Conservation (phyloP, 2,329 filamentous ascomycete genomes). For the Cercospora nicotianae region DNA sequence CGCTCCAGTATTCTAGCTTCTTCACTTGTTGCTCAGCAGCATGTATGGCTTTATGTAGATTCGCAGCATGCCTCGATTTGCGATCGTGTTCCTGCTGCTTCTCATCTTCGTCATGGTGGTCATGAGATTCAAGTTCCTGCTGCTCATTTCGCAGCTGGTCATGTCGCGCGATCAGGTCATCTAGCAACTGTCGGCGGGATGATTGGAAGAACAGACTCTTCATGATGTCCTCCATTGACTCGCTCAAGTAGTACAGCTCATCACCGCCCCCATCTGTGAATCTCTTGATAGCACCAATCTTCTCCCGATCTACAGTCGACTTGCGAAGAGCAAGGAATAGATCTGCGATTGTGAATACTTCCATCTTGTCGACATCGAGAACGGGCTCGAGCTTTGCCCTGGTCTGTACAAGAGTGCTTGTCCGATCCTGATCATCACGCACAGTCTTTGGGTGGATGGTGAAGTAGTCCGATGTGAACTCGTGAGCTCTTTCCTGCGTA, state of each 20-base stretch:
- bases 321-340: conserved; percentile 68
- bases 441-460: conserved; percentile 56
- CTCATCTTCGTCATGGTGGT: conserved; percentile 44
- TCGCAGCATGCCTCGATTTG: conserved; percentile 55
- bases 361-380: conserved; percentile 50
- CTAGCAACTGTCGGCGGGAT: conserved; percentile 74
- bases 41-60: conserved; percentile 71
- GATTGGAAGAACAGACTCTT: conserved; percentile 83
- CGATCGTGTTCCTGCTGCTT: conserved; percentile 45
- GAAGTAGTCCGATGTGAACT: conserved; percentile 77
- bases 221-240: conserved; percentile 83
- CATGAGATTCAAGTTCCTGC: conserved; percentile 45
- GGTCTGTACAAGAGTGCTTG: conserved; percentile 20
- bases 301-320: conserved; percentile 84
- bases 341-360: conserved; percentile 64
- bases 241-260: conserved; percentile 72
- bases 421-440: conserved; percentile 27
- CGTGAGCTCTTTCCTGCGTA: conserved; percentile 58
- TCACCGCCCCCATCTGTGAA: conserved; percentile 77
- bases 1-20: conserved; percentile 83
- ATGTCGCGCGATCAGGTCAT: conserved; percentile 63
- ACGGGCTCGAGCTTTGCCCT: conserved; percentile 43
- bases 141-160: conserved; percentile 56
- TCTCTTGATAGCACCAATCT: conserved; percentile 76
- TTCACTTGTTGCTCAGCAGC: conserved; percentile 79